Base-by-base conservation (phyloP, 164 flowering plant genomes). In the Vitis cinerea region DNA sequence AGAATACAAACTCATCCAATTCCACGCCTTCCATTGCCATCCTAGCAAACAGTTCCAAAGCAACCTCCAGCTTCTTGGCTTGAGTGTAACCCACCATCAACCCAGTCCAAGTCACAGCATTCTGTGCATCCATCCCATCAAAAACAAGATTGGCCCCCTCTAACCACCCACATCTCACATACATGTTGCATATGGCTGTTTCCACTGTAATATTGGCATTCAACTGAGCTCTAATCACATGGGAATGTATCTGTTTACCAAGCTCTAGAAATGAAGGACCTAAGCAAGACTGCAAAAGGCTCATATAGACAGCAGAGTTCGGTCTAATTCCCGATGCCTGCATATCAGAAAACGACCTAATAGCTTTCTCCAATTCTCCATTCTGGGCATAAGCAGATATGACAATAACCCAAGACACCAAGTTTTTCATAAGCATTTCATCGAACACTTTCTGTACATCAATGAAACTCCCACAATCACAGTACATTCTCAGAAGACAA, bases 1-100 rank as follows among this genome's bases (percentile, higher is more conserved):
- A 87, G 67, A 85, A 85, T 5, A 81, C 91, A 61, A 74, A 84
- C 57, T 79, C 82, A 72, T 87, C 91, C 76, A 81, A 64, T 67
- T 80, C 71, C 62, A 73, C 63, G 19, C 81, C 82, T 65, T 80
- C 83, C 49, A 6, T 61, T 12, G 75, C 65, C 85, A 85, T 81
- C 48, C 67, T 62, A 13, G 6, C 56, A 66, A 85, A 87, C 77
- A 83, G 69, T 8, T 52, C 55, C 63, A 85, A 50, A 51, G 77
- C 85, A 73, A 78, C 74, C 58, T 65, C 71, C 6, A 27, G 73
- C 61, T 75, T 71, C 23, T 67, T 74, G 44, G 63, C 74, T 59
- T 76, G 78, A 63, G 77, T 79, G 59, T 65, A 85, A 3, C 83
- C 85, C 61, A 80, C 79, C 82, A 85, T 84, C 77, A 87, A 75